phyloP scores from a whole-genome alignment of 1,139 yeast species.

The Yamadazyma dushanensis region DNA sequence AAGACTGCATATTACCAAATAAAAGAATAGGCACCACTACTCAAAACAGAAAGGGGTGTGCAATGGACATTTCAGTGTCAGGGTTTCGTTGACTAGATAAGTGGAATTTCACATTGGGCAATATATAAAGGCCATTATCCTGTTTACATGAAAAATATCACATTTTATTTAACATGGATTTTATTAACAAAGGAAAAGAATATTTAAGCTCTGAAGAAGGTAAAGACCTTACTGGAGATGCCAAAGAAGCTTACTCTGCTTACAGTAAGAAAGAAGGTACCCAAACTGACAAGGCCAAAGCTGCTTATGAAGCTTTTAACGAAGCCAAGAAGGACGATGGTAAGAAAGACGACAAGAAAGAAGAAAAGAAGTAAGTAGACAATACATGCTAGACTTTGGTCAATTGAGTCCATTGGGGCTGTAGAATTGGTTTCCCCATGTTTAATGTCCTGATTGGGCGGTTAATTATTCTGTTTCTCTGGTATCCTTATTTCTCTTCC shows the following conservation, averaged over 20 bases:
- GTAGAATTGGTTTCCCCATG: too few relatives aligned
- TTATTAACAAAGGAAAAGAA: slow-evolving; percentile 41
- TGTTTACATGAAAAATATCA: slow-evolving; percentile 3
- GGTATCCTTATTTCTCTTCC: too few relatives aligned
- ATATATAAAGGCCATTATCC: slow-evolving; percentile 2
- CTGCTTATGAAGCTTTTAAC: slow-evolving; percentile 29
- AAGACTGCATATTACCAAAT: neutral
- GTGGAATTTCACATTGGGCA: slow-evolving; percentile 1
- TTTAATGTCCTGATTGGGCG: too few relatives aligned
- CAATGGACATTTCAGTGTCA: slow-evolving; percentile 4
- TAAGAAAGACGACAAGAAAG: slow-evolving; percentile 14
- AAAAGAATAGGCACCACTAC: neutral
- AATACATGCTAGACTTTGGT: neutral
- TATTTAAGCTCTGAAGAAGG: slow-evolving; percentile 19
- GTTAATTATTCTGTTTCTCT: too few relatives aligned
- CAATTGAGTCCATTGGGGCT: too few relatives aligned
- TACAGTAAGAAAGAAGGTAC: slow-evolving; percentile 32
- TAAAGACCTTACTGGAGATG: slow-evolving; percentile 26
- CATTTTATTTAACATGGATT: slow-evolving; percentile 22
- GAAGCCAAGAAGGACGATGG: slow-evolving; percentile 19
- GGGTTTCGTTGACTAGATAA: neutral
- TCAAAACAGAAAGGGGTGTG: slow-evolving; percentile 5
- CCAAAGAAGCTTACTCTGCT: slow-evolving; percentile 33
- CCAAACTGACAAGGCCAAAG: slow-evolving; percentile 33
- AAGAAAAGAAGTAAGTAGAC: slow-evolving; percentile 9